A percentile compares a stretch with the other conserved stretches of the same genome.
Evolutionary conservation across 106 monocot species (phyloP).

Genomic region (Cymbidium sinense): DNA sequence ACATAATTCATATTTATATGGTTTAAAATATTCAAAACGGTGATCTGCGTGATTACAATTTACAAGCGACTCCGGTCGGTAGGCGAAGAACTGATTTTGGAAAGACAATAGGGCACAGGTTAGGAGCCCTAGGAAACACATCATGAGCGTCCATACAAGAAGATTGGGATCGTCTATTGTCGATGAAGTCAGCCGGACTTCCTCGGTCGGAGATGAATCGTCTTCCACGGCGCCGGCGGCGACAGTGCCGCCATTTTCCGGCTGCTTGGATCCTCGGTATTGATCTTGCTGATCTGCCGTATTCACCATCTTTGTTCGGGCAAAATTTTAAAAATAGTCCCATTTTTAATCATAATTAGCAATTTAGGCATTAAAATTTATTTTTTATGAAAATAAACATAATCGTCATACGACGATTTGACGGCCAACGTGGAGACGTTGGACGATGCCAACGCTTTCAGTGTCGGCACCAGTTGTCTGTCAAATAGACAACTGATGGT

Average conservation of each 20-base stretch:
- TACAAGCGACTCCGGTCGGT: slow-evolving; percentile 78
- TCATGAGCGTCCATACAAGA: slow-evolving; percentile 92
- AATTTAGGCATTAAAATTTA: no score
- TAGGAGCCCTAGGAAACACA: slow-evolving; percentile 82
- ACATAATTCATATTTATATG: no score
- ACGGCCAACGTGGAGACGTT: no score
- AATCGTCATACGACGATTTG: no score
- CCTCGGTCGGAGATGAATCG: slow-evolving; percentile 79
- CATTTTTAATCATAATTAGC: no score
- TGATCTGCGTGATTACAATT: slow-evolving; percentile 94
- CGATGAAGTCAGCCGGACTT: slow-evolving; percentile 73
- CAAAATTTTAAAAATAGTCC: no score
- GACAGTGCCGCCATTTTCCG: background rate
- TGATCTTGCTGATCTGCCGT: background rate
- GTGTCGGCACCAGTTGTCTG: no score
- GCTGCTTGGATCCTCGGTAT: background rate
- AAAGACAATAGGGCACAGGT: slow-evolving; percentile 76
- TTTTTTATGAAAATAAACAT: no score
- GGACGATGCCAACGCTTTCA: no score
- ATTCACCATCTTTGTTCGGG: background rate
- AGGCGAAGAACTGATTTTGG: slow-evolving; percentile 95
- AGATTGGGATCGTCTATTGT: slow-evolving; percentile 73
- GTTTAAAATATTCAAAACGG: no score
- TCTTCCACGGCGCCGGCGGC: slow-evolving; percentile 9
- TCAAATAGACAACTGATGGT: no score